Conservation (phyloP, 2,329 filamentous ascomycete species). For the Talaromyces sp. region DNA sequence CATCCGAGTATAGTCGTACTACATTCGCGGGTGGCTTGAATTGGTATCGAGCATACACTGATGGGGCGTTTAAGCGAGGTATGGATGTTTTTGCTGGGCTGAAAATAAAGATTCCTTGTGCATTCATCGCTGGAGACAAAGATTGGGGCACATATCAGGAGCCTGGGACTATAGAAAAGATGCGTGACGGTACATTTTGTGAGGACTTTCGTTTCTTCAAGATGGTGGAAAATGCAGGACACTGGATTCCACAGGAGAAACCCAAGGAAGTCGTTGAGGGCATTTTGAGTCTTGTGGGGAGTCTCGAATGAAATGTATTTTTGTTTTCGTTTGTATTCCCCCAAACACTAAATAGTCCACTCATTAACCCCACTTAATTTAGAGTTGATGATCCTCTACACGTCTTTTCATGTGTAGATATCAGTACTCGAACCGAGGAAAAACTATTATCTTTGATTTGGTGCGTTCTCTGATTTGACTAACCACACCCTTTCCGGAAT, state of each 20-base stretch:
- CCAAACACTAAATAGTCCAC: not conserved
- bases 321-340: not conserved
- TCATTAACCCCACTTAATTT: not conserved
- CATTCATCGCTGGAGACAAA: conserved; percentile 56
- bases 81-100: conserved; percentile 56
- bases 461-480: not conserved
- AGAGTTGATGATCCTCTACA: not conserved
- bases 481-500: not conserved
- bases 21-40: conserved; percentile 63
- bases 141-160: conserved; percentile 67
- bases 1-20: conserved; percentile 54
- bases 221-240: conserved; percentile 57
- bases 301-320: not conserved
- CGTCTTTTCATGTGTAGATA: not conserved
- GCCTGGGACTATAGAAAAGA: conserved; percentile 57
- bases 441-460: not conserved
- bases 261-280: conserved; percentile 49
- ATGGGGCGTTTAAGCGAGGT: conserved; percentile 41
- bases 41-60: conserved; percentile 60
- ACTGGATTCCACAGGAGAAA: conserved; percentile 66
- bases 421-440: no score
- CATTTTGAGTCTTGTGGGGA: conserved; percentile 38
- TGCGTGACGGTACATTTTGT: conserved; percentile 42
- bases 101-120: conserved; percentile 56
- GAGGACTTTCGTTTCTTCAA: conserved; percentile 48